Evolutionary conservation across 345 rosid species (phyloP), one percentile per base, ranked within the genome.

Genomic region (Passiflora organensis): DNA sequence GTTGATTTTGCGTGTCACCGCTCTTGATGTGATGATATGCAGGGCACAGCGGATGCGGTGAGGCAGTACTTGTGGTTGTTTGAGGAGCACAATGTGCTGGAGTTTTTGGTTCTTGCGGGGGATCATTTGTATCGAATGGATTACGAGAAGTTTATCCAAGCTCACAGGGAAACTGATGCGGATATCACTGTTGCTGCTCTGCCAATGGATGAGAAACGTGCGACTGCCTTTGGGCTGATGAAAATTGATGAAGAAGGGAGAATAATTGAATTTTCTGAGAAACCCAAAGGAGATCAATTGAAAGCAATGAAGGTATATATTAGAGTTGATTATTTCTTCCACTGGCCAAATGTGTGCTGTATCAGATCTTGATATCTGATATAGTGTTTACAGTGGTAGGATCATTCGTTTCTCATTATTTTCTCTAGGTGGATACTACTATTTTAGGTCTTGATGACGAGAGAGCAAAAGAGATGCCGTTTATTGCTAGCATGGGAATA

Each of bases 31-130:
- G 15, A 43, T 55, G 47, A n/a, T 39, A 18, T 49, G 1, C 74
- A 90, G 98, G 98, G 98, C 32, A 91, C 98, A 48, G 96, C 98
- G 17, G 96, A 91, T 80, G 98, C 98, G 0, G 96, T 88, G 59
- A 84, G 96, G 69, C 98, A 91, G 70, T 91, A 91, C 52, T 70
- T 91, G 72, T 91, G 96, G 98, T 48, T 91, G 67, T 85, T 91
- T 53, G 98, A 91, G 81, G 98, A 91, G 70, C 98, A 91, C 63
- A 85, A 87, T 81, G 88, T 91, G 42, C 65, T 91, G 80, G 98
- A 91, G 67, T 91, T 76, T 57, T 59, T 91, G 60, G 75, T 91
- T 71, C 98, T 91, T 72, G 98, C 98, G 48, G 98, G 98, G 42
- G 96, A 91, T 63, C 98, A 91, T 74, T 76, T 91, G 72, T 91